Conservation (phyloP, 2,329 filamentous ascomycete species). For the Thielaviopsis euricoi region DNA sequence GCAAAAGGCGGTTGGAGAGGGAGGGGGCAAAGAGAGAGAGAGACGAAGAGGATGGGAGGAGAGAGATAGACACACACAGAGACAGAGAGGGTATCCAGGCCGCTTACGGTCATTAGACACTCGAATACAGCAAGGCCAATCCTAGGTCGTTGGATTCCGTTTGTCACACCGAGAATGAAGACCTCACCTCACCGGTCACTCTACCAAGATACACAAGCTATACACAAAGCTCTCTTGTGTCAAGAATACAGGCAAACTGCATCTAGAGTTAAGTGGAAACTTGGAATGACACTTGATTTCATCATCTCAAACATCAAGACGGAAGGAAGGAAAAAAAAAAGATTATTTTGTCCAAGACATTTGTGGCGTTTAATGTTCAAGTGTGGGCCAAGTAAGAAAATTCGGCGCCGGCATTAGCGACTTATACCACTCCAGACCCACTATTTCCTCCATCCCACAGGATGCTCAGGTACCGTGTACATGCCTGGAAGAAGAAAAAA, state of each 20-base stretch:
- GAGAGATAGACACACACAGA: background rate
- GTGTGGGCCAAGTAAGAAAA: background rate
- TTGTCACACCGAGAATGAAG: background rate
- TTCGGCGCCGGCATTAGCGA: background rate
- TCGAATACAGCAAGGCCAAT: background rate
- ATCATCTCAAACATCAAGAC: too few relatives aligned
- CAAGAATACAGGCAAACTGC: too few relatives aligned
- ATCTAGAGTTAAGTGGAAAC: too few relatives aligned
- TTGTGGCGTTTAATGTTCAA: background rate
- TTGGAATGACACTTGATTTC: too few relatives aligned
- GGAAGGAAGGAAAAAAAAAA: too few relatives aligned
- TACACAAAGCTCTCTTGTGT: too few relatives aligned
- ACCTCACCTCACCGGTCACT: too few relatives aligned
- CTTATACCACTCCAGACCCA: background rate
- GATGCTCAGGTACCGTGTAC: background rate
- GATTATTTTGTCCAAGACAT: background rate
- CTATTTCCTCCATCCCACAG: background rate
- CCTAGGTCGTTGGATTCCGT: background rate
- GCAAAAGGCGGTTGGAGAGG: too few relatives aligned
- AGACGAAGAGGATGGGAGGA: too few relatives aligned
- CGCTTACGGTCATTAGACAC: background rate
- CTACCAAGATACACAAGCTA: too few relatives aligned
- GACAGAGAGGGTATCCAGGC: background rate
- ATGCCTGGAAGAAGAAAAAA: too few relatives aligned
- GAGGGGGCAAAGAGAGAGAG: too few relatives aligned